Base-by-base conservation (phyloP, 306 rosid species). In the Ammopiptanthus mongolicus region DNA sequence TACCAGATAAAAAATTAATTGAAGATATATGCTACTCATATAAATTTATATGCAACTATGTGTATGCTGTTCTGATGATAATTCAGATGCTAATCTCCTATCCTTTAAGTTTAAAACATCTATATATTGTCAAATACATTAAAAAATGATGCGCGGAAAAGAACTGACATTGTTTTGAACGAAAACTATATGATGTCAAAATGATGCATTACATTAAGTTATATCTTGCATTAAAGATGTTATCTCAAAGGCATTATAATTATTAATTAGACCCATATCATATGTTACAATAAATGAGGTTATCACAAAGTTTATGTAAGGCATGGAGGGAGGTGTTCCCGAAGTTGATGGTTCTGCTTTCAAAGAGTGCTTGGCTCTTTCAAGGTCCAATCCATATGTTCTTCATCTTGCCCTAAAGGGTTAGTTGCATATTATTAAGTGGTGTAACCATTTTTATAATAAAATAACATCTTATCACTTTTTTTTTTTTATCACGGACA, bases 291-390 rank as follows among this genome's bases (percentile, higher is more conserved):
- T 63, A 47, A 36, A 52, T 53, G 36, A n/a, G 36, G 71, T 18
- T 23, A 47, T 37, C 36, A 44, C 22, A 36, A 48, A 41, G 58
- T 34, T 5, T 25, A 57, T 23, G 8, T 5, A 10, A 11, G n/a
- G 8, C 69, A 79, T 79, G 83, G 79, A 79, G 28, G 83, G 79
- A 23, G 83, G 63, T 1, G 5, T 65, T 4, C 14, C 69, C 1
- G 64, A 73, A 0, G 79, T 55, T 28, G 75, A 79, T 37, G 11
- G 6, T 6, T 79, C 83, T 50, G 83, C 83, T 44, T 79, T 65
- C 44, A 36, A 21, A 56, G 83, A 79, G 41, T 79, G 83, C n/a
- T 56, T 79, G 6, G 67, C 83, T 28, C 79, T 79, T 4, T 79
- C 83, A 5, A 21, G 66, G 79, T 72, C 56, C 59, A 73, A 73